Evolutionary conservation across 192 early-diverging fungal genomes (phyloP).

Genomic region (Mortierella hygrophila): DNA sequence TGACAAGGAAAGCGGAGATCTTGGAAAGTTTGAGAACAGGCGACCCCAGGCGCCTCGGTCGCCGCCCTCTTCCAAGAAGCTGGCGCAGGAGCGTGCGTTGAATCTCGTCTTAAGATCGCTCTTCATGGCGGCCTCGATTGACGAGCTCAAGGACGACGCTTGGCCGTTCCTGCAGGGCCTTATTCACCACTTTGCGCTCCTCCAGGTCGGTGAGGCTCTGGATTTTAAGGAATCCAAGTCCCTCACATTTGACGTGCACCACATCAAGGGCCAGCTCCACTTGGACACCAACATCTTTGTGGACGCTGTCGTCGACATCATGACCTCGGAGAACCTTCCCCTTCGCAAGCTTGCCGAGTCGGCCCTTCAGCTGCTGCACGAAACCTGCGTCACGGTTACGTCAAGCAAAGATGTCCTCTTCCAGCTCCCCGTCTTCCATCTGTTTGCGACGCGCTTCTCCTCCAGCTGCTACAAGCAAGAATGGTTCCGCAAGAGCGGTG

Average conservation of each 20-base stretch:
- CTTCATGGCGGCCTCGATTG: conserved; percentile 73
- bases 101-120: conserved; percentile 70
- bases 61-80: conserved; percentile 67
- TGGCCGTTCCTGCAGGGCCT: conserved; percentile 74
- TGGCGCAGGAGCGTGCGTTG: conserved; percentile 76
- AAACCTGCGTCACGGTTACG: conserved; percentile 65
- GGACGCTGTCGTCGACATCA: conserved; percentile 82
- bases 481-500: conserved; percentile 89
- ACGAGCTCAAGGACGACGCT: conserved; percentile 71
- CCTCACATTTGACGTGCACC: conserved; percentile 62
- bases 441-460: conserved; percentile 87
- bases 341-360: conserved; percentile 75
- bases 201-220: conserved; percentile 77
- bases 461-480: conserved; percentile 93
- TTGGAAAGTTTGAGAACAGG: conserved; percentile 40
- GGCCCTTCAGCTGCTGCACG: conserved; percentile 74
- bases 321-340: conserved; percentile 75
- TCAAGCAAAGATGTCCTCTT: conserved; percentile 72
- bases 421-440: conserved; percentile 79
- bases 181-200: conserved; percentile 81
- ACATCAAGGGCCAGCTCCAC: conserved; percentile 60
- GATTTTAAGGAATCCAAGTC: conserved; percentile 66
- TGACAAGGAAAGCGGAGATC: conserved; percentile 54
- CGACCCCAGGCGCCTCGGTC: conserved; percentile 37
- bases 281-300: conserved; percentile 80